Conservation (phyloP, 768 basidiomycete species). For the Xerocomus brunneocitrinus region DNA sequence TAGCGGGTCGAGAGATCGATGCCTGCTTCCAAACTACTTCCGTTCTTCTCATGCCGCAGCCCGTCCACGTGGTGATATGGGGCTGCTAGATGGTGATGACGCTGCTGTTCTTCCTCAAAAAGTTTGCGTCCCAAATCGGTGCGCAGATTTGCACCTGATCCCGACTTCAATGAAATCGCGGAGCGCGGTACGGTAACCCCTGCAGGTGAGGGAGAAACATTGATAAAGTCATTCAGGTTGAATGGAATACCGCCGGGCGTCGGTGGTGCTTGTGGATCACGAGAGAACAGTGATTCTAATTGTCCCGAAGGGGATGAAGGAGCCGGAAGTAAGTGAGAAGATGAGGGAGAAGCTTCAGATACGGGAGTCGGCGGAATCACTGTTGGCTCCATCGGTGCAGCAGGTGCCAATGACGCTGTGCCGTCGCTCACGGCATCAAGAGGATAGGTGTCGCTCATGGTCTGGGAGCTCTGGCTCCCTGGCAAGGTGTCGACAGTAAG, state of each 20-base stretch:
- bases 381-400: conserved; percentile 28
- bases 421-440: conserved; percentile 14
- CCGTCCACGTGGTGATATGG: conserved; percentile 18
- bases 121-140: conserved; percentile 63
- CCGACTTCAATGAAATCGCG: conserved; percentile 29
- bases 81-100: conserved; percentile 28
- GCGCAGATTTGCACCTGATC: conserved; percentile 48
- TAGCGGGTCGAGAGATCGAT: conserved; percentile 28
- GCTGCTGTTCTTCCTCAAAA: conserved; percentile 67
- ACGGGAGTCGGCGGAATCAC: conserved; percentile 34
- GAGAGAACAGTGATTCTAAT: conserved; percentile 15
- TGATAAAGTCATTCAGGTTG: conserved; percentile 68
- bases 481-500: conserved; percentile 22
- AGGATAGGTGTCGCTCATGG: conserved; percentile 14
- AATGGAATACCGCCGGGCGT: conserved; percentile 41
- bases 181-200: conserved; percentile 31
- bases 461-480: conserved; percentile 25
- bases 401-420: conserved; percentile 20
- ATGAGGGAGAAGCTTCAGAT: conserved; percentile 18
- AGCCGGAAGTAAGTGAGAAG: conserved; percentile 24
- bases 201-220: conserved; percentile 64
- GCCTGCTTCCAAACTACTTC: conserved; percentile 26
- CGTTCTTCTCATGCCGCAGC: conserved; percentile 25
- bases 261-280: conserved; percentile 32
- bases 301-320: conserved; percentile 23